A percentile compares a stretch with the other conserved stretches of the same genome.
These are phyloP conservation scores for Metschnikowia picachoensis DNA, from an alignment of 805 yeast species.

Conservation along the genomic window DNA sequence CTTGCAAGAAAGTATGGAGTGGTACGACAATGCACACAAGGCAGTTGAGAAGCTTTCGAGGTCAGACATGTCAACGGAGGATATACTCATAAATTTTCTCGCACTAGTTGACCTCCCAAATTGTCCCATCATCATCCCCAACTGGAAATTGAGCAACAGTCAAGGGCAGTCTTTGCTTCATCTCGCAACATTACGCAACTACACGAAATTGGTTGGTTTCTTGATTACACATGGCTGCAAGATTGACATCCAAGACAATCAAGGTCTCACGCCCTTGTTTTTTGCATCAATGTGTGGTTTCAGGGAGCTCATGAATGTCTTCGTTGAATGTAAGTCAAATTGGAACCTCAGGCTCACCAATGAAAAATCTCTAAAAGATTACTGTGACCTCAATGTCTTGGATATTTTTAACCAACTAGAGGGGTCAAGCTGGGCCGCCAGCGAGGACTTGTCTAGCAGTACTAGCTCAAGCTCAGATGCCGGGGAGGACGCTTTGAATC, in stretches of 20 bases:
- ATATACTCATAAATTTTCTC: constrained; percentile 46
- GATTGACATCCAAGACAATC: constrained; percentile 68
- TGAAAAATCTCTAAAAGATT: constrained; percentile 41
- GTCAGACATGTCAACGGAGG: constrained; percentile 46
- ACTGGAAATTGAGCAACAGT: constrained; percentile 74
- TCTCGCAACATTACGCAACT: constrained; percentile 75
- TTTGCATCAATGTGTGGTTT: constrained; percentile 78
- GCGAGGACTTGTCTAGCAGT: constrained; percentile 8
- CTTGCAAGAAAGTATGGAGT: constrained; percentile 31
- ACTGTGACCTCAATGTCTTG: constrained; percentile 43
- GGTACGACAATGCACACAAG: constrained; percentile 52
- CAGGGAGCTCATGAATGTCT: constrained; percentile 56
- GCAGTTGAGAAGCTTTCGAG: constrained; percentile 46
- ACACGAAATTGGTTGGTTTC: constrained; percentile 54
- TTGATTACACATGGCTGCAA: constrained; percentile 66
- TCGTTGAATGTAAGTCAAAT: constrained; percentile 64
- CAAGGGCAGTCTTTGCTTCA: constrained; percentile 90
- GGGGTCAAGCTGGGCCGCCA: constrained; percentile 9
- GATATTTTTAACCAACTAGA: constrained; percentile 35
- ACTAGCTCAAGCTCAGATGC: constrained; percentile 12
- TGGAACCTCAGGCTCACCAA: constrained; percentile 47
- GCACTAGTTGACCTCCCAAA: constrained; percentile 62
- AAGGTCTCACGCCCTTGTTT: constrained; percentile 85
- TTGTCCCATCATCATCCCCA: constrained; percentile 58
- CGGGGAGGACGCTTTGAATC: constrained; percentile 22